Percentiles rank a stretch among this genome's conserved stretches.
phyloP scores from a whole-genome alignment of 345 rosid species.

The Euclidium syriacum region DNA sequence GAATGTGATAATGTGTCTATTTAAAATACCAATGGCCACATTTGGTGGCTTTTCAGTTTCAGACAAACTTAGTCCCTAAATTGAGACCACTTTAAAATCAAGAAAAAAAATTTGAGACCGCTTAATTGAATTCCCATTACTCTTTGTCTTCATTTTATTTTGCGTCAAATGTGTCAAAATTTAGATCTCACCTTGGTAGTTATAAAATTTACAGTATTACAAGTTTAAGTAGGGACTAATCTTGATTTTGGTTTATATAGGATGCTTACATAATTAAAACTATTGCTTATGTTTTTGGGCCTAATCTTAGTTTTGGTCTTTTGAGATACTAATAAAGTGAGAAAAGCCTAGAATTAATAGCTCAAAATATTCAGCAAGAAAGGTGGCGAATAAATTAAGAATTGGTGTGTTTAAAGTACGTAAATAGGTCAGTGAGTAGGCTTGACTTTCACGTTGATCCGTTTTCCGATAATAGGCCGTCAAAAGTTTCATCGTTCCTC shows the following conservation, averaged over 20 bases:
- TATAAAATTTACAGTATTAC: conserved; percentile 1
- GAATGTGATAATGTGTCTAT: conserved; percentile 29
- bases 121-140: neutral
- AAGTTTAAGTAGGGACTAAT: neutral
- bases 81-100: conserved; percentile 13
- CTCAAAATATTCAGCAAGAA: conserved; percentile 24
- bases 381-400: conserved; percentile 12
- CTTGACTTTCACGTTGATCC: conserved; percentile 31
- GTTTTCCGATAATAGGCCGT: conserved; percentile 7
- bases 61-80: conserved; percentile 19
- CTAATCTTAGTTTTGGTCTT: neutral
- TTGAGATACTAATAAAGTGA: conserved; percentile 5
- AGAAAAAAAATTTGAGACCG: conserved; percentile 16
- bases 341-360: conserved; percentile 9
- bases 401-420: neutral
- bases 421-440: conserved; percentile 21
- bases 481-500: conserved; percentile 20
- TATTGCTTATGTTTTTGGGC: too few species aligned
- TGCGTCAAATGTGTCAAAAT: conserved; percentile 19
- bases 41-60: conserved; percentile 24
- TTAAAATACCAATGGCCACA: conserved; percentile 25
- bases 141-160: conserved; percentile 6
- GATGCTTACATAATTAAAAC: too few species aligned
- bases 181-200: conserved; percentile 16
- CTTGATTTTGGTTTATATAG: neutral